Evolutionary conservation across 176 grass and related monocot genomes (phyloP), one percentile per base, ranked within the genome.

Genomic region (Raddia distichophylla): DNA sequence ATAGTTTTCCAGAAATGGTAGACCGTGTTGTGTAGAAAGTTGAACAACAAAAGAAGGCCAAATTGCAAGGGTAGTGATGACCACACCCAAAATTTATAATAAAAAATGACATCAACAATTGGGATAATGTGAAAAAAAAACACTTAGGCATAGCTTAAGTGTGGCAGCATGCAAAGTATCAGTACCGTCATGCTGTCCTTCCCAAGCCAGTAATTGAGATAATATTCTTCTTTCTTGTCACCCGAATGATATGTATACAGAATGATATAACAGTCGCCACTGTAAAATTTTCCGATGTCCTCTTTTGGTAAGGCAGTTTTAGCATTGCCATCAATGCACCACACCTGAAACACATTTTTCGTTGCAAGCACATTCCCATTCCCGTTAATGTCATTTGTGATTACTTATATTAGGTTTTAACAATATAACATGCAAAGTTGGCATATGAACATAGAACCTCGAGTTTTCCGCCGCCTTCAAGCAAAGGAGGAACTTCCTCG

Each of bases 401-500:
- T 60, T 67, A 53, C 55, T 68, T 67, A 16, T 78, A 52, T 17
- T 10, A 54, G 63, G 50, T 78, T 60, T 17, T 10, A 54, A 56
- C 43, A 71, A 47, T 78, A 19, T 0, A 80, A 61, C 75, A 69
- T 64, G 55, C 34, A 64, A 66, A 69, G 50, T 18, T 16, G 20
- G 48, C 86, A 81, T 35, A 80, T 60, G 10, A 80, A 72, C 15
- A 90, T 53, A 60, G 62, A 84, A 98, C 95, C 92, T 98, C 92
- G 3, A 98, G 88, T 89, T 94, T 98, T 87, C 95, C 95, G 75
- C 85, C 69, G 64, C 88, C 77, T 86, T 98, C 95, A 53, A 98
- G 95, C 90, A 98, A 89, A 86, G 95, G 95, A 87, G 95, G 95
- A 93, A 98, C 90, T 90, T 94, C 95, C 88, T 98, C 95, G 32